These are phyloP conservation scores for Colletotrichum sp. DNA, from an alignment of 2,329 filamentous ascomycete genomes.

Conservation along the genomic window DNA sequence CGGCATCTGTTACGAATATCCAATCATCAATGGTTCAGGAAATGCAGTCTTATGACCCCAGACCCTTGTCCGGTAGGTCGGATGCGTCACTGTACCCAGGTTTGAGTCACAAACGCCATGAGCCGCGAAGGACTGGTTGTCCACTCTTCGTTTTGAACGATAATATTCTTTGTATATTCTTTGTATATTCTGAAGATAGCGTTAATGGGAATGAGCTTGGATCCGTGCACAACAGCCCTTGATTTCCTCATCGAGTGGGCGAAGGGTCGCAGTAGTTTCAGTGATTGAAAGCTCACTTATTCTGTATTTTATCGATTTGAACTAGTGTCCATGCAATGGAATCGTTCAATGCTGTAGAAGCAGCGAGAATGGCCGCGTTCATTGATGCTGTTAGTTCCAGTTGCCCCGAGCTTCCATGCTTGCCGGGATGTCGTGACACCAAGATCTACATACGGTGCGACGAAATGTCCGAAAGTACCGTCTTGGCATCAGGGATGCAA, in stretches of 20 bases:
- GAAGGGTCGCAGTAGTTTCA: background rate
- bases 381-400: background rate
- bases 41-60: slow-evolving; percentile 28
- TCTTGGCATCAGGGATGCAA: background rate
- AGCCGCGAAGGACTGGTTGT: slow-evolving; percentile 17
- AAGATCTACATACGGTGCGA: background rate
- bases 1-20: slow-evolving; percentile 29
- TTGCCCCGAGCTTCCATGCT: background rate
- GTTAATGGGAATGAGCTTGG: no score
- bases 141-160: no score
- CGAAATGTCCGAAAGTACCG: background rate
- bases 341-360: background rate
- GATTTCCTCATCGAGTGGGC: no score
- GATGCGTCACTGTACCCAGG: slow-evolving; percentile 16
- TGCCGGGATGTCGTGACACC: background rate
- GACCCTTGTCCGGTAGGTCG: slow-evolving; percentile 28
- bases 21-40: slow-evolving; percentile 37
- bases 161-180: no score
- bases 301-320: background rate
- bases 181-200: no score
- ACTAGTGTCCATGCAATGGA: background rate
- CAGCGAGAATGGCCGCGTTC: background rate
- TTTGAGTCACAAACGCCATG: slow-evolving; percentile 33
- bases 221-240: no score
- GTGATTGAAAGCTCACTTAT: background rate